Evolutionary conservation across 2,329 filamentous ascomycete genomes (phyloP), one percentile per base, ranked within the genome.

Genomic region (Ramularia endophylla): DNA sequence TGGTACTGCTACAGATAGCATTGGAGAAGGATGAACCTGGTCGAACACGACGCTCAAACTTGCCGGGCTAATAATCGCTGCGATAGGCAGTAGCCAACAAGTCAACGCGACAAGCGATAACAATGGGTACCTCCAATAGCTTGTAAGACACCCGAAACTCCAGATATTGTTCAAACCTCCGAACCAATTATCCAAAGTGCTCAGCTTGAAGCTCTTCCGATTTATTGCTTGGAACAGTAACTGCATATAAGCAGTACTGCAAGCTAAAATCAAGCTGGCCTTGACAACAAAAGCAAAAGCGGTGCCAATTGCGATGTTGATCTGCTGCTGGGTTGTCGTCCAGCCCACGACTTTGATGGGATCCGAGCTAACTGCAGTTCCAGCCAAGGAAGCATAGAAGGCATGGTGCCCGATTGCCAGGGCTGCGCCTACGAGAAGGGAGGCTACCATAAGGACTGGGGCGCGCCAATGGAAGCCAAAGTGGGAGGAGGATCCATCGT

Each of bases 281-380:
- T 49, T 49, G 15, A 46, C 30, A 4, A 42, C 25, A 27, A 50
- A 51, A 28, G 51, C 48, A 17, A 54, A 43, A 2, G 42, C 38
- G 3, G 44, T 49, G 16, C 51, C 48, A 8, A 40, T 32, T 11
- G 37, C 40, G 5, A 40, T 43, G 27, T 38, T 46, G 25, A 51
- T 11, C 27, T 48, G 46, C 18, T 51, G 50, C 27, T 45, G 42
- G 2, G 48, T 40, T n/a, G 38, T 38, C 6, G 27, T 38, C 31
- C 38, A 41, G 18, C 46, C 38, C 1, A 33, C 36, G 6, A 49
- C 13, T 12, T 40, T 40, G 31, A 44, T 38, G 11, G 22, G 43
- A 11, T 34, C 11, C 4, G 38, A 36, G 22, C 34, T 36, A 8
- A 45, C 43, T 4, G 16, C 11, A 15, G 34, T 30, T 1, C 20